A percentile compares a stretch with the other conserved stretches of the same genome.
phyloP scores from a whole-genome alignment of 768 basidiomycete species.

The Psilocybe subaeruginosa region DNA sequence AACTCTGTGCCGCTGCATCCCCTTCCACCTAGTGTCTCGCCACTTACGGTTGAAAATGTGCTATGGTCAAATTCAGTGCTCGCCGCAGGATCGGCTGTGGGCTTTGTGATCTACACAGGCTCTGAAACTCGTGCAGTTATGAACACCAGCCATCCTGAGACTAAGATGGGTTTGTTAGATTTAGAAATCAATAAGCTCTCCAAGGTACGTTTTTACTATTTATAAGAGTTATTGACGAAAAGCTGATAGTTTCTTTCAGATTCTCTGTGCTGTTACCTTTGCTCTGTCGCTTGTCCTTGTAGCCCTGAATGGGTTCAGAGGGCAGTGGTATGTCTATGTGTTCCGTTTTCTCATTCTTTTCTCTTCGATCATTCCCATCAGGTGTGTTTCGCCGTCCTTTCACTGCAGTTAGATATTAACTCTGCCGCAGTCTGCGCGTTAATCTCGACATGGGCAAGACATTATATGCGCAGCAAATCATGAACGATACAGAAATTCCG shows the following conservation, averaged over 20 bases:
- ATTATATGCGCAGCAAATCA: conserved; percentile 94
- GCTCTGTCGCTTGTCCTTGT: conserved; percentile 89
- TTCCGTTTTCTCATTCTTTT: conserved; percentile 94
- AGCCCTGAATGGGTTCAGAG: conserved; percentile 94
- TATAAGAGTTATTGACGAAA: neutral
- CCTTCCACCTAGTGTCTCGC: conserved; percentile 64
- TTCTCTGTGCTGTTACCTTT: conserved; percentile 93
- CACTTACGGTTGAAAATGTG: conserved; percentile 93
- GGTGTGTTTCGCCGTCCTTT: conserved; percentile 50
- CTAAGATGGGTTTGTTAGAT: conserved; percentile 91
- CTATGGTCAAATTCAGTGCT: conserved; percentile 98
- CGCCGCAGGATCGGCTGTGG: conserved; percentile 91
- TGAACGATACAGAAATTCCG: conserved; percentile 91
- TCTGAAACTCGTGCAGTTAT: conserved; percentile 95
- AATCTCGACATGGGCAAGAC: conserved; percentile 99
- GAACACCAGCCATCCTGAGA: conserved; percentile 97
- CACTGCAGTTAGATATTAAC: neutral
- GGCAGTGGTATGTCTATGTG: conserved; percentile 94
- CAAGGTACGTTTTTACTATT: conserved; percentile 67
- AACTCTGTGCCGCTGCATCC: conserved; percentile 40
- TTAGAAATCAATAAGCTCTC: conserved; percentile 94
- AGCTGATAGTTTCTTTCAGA: conserved; percentile 47
- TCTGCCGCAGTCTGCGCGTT: conserved; percentile 78
- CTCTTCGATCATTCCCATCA: conserved; percentile 99
- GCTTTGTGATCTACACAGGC: conserved; percentile 94